Conservation (phyloP, 2,329 filamentous ascomycete genomes). For the Calonectria multiphialidica region DNA sequence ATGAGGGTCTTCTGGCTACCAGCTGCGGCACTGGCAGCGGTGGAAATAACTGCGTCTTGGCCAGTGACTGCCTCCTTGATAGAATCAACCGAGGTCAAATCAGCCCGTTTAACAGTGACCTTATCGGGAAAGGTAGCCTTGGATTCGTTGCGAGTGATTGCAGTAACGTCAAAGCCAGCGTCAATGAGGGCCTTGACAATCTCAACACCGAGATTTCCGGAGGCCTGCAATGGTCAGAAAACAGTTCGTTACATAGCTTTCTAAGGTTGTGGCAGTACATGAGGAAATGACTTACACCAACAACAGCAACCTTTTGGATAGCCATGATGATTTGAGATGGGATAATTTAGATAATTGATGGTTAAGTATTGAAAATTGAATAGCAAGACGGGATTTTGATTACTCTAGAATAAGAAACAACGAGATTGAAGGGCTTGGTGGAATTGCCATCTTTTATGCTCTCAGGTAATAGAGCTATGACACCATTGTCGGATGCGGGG, state of each 20-base stretch:
- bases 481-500: constrained; percentile 19
- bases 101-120: constrained; percentile 16
- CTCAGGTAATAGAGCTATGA: background rate
- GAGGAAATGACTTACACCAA: constrained; percentile 1
- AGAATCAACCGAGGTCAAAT: constrained; percentile 11
- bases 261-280: background rate
- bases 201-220: constrained; percentile 14
- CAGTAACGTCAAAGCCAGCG: constrained; percentile 20
- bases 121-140: constrained; percentile 23
- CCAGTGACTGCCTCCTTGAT: constrained; percentile 15
- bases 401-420: background rate
- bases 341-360: background rate
- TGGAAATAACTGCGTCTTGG: constrained; percentile 24
- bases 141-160: constrained; percentile 25
- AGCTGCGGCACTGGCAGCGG: constrained; percentile 16
- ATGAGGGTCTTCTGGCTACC: constrained; percentile 16
- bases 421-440: background rate
- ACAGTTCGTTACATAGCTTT: background rate
- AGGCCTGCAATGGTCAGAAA: background rate
- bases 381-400: too few species aligned
- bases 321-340: background rate
- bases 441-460: background rate
- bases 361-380: background rate
- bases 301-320: constrained; percentile 18
- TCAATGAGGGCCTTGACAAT: constrained; percentile 17